phyloP scores from a whole-genome alignment of 2,329 filamentous ascomycete species.

The Fusarium palustre region DNA sequence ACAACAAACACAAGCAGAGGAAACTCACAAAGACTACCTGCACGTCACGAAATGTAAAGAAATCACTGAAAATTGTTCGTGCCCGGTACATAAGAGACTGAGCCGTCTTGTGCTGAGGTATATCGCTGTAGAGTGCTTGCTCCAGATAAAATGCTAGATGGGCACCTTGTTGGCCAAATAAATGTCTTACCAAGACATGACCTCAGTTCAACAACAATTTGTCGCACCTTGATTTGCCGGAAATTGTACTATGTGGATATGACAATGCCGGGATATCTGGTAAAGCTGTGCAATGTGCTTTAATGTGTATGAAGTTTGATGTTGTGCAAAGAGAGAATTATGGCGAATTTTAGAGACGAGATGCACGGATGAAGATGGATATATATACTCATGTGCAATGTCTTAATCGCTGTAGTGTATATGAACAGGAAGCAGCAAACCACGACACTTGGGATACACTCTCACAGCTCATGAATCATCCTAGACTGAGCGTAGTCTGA shows the following conservation, averaged over 20 bases:
- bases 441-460: background rate
- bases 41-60: background rate
- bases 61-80: background rate
- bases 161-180: conserved; percentile 38
- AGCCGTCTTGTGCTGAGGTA: too few relatives aligned
- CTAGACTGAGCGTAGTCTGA: background rate
- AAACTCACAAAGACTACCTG: conserved; percentile 4
- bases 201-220: conserved; percentile 9
- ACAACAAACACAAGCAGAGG: background rate
- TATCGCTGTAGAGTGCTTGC: background rate
- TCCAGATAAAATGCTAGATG: conserved; percentile 4
- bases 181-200: background rate
- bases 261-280: background rate
- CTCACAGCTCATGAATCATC: background rate
- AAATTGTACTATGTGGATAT: conserved; percentile 5
- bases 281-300: conserved; percentile 2
- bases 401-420: conserved; percentile 1
- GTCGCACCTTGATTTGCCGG: conserved; percentile 14
- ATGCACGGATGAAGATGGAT: background rate
- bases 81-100: background rate
- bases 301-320: background rate
- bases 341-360: too few relatives aligned
- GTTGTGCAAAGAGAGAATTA: background rate
- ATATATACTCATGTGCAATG: background rate
- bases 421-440: background rate